A percentile compares a stretch with the other conserved stretches of the same genome.
Conservation (phyloP, 208 protist genomes). For the Angomonas desouzai region DNA sequence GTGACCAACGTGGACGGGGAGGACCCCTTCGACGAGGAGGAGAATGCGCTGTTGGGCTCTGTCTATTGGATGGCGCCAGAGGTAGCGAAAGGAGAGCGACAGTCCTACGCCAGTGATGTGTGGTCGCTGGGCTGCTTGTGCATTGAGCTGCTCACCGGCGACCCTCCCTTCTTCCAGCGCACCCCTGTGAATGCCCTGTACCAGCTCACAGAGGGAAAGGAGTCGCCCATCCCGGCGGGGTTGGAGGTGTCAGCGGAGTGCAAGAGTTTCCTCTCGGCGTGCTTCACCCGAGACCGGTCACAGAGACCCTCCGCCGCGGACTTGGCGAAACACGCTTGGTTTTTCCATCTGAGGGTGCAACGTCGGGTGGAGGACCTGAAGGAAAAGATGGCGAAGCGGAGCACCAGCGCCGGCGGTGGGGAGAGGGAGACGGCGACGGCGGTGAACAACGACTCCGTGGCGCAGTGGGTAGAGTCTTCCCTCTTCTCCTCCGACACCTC, state of each 20-base stretch:
- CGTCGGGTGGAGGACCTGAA: slow-evolving; percentile 14
- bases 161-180: slow-evolving; percentile 71
- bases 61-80: slow-evolving; percentile 86
- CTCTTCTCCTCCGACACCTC: slow-evolving; percentile 30
- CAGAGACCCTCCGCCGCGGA: slow-evolving; percentile 40
- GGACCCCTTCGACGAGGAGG: background rate
- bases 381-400: slow-evolving; percentile 22
- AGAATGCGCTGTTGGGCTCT: slow-evolving; percentile 57
- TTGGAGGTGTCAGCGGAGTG: slow-evolving; percentile 44
- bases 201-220: slow-evolving; percentile 47
- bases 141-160: slow-evolving; percentile 69
- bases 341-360: slow-evolving; percentile 30
- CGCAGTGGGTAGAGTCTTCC: slow-evolving; percentile 50
- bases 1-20: slow-evolving; percentile 6
- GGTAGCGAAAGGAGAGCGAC: slow-evolving; percentile 38
- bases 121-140: slow-evolving; percentile 80
- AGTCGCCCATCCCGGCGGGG: slow-evolving; percentile 18
- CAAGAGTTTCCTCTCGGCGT: slow-evolving; percentile 43
- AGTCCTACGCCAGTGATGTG: slow-evolving; percentile 52
- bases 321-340: slow-evolving; percentile 55
- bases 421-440: slow-evolving; percentile 6
- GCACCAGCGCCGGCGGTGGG: slow-evolving; percentile 13
- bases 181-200: slow-evolving; percentile 58
- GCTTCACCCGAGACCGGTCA: slow-evolving; percentile 40
- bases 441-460: slow-evolving; percentile 25